A percentile compares a stretch with the other conserved stretches of the same genome.
phyloP scores from a whole-genome alignment of 2,329 filamentous ascomycete species.

The Alternaria triticimaculans region DNA sequence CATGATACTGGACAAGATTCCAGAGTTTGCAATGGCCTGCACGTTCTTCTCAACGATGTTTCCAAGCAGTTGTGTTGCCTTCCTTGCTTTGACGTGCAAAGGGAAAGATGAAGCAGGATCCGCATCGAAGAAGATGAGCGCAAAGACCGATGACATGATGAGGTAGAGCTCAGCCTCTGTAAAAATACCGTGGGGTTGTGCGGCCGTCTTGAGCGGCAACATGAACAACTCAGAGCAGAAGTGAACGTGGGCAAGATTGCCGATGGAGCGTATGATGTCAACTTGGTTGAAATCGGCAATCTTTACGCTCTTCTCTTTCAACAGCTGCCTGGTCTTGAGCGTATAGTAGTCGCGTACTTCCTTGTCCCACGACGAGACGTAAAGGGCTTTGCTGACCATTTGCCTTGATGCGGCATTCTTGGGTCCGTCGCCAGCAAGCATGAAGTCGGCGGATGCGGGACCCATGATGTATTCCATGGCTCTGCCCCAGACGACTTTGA shows the following conservation, averaged over 20 bases:
- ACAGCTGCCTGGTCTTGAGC: slow-evolving; percentile 65
- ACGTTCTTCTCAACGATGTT: slow-evolving; percentile 59
- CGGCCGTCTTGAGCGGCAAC: slow-evolving; percentile 62
- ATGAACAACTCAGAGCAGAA: slow-evolving; percentile 63
- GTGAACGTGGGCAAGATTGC: slow-evolving; percentile 61
- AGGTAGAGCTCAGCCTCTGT: slow-evolving; percentile 62
- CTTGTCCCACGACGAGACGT: slow-evolving; percentile 66
- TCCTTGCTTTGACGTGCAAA: slow-evolving; percentile 57
- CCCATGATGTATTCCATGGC: slow-evolving; percentile 70
- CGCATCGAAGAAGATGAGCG: slow-evolving; percentile 62
- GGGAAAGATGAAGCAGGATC: slow-evolving; percentile 61
- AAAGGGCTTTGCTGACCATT: slow-evolving; percentile 61
- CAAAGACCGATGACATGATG: slow-evolving; percentile 61
- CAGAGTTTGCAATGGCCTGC: slow-evolving; percentile 51
- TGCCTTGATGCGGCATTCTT: slow-evolving; percentile 39
- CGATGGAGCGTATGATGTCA: slow-evolving; percentile 70
- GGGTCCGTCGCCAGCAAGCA: slow-evolving; percentile 54
- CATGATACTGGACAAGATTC: slow-evolving; percentile 52
- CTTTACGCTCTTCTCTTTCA: slow-evolving; percentile 69
- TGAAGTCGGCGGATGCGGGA: slow-evolving; percentile 61
- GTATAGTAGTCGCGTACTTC: slow-evolving; percentile 73
- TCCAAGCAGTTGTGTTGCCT: slow-evolving; percentile 58
- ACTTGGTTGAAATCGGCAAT: slow-evolving; percentile 69
- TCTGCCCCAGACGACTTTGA: slow-evolving; percentile 70
- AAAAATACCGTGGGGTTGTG: slow-evolving; percentile 59